phyloP scores from a whole-genome alignment of 208 protist genomes.

The Angomonas ambiguus region DNA sequence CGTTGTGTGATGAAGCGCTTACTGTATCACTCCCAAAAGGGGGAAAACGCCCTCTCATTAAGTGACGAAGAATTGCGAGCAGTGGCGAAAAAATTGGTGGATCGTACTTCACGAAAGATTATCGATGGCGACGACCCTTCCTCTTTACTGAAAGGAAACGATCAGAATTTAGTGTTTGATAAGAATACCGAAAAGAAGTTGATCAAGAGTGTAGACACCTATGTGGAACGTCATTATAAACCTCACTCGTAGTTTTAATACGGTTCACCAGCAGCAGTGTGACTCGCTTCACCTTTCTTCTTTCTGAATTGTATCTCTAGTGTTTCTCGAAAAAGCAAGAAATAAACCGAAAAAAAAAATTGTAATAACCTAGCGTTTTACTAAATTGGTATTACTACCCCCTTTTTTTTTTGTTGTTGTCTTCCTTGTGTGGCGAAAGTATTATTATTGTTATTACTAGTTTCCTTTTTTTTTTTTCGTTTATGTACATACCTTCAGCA shows the following conservation, averaged over 20 bases:
- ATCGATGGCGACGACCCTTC: constrained; percentile 48
- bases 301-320: constrained; percentile 10
- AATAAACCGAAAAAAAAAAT: not conserved
- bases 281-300: not conserved
- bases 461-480: not conserved
- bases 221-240: constrained; percentile 57
- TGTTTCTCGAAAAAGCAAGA: not conserved
- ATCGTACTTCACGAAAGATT: constrained; percentile 62
- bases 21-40: not conserved
- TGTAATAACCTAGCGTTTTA: no score
- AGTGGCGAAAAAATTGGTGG: constrained; percentile 56
- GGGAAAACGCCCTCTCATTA: constrained; percentile 11
- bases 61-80: constrained; percentile 41
- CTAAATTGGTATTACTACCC: no score
- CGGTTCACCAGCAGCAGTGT: no score
- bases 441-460: not conserved
- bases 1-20: constrained; percentile 1
- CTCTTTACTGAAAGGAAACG: constrained; percentile 42
- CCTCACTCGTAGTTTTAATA: not conserved
- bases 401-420: not conserved
- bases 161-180: constrained; percentile 32
- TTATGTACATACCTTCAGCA: not conserved
- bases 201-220: constrained; percentile 73
- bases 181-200: constrained; percentile 48
- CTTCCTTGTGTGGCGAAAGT: no score